Conservation (phyloP, 192 early-diverging fungal genomes). For the Backusella psychrophila region DNA sequence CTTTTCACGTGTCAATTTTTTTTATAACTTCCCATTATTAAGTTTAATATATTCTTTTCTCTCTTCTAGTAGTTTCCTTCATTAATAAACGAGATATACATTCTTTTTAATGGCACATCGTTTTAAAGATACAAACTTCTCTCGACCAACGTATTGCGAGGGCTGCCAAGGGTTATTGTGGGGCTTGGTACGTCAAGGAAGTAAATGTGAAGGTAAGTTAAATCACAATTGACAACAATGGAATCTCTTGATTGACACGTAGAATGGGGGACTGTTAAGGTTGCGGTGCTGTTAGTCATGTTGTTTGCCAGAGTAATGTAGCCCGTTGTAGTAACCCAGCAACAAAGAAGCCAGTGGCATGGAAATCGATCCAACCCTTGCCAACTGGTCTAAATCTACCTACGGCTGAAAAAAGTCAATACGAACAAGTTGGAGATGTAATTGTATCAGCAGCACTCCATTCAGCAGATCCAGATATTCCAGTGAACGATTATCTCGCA, state of each 20-base stretch:
- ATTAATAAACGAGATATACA: neutral
- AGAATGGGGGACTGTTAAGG: conserved; percentile 5
- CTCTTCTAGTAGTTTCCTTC: neutral
- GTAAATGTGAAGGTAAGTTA: conserved; percentile 51
- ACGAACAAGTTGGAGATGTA: conserved; percentile 32
- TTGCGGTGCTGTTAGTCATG: conserved; percentile 50
- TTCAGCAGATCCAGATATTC: conserved; percentile 35
- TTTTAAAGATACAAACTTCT: conserved; percentile 60
- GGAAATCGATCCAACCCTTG: neutral
- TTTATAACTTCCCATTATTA: neutral
- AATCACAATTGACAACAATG: neutral
- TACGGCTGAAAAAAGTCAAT: neutral
- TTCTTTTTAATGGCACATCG: conserved; percentile 37
- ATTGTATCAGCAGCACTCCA: conserved; percentile 48
- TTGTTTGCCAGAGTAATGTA: conserved; percentile 31
- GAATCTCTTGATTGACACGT: neutral
- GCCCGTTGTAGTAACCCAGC: conserved; percentile 19
- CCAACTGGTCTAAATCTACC: neutral
- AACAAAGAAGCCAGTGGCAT: neutral
- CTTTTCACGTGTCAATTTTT: conserved; percentile 4
- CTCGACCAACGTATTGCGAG: conserved; percentile 65
- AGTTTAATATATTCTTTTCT: neutral
- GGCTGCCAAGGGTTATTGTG: conserved; percentile 67
- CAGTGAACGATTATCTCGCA: conserved; percentile 42
- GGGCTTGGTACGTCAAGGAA: conserved; percentile 69